Evolutionary conservation across 176 grass and related monocot species (phyloP), one percentile per base, ranked within the genome.

Genomic region (Neostapfia colusana): DNA sequence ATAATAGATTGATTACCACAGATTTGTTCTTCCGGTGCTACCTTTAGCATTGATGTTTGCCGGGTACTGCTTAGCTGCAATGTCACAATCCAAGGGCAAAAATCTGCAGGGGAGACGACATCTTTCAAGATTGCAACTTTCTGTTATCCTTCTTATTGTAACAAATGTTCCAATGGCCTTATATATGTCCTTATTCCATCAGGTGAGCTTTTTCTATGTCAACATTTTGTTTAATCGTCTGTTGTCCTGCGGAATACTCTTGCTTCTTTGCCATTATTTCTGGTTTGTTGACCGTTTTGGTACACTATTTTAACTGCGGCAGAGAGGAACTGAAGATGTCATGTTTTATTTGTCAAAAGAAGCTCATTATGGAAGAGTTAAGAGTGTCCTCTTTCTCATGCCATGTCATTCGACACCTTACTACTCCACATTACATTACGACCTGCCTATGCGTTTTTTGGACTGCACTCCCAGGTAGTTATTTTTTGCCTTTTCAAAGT

Each of bases 351-450:
- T 93, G 11, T 91, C 89, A 73, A 91, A 85, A 85, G 86, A 97
- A 80, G 91, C 89, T 54, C 79, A 79, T 66, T 35, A 77, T 81
- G 84, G 82, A 79, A 81, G 78, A 77, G 88, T 97, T 35, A 87
- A 83, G 58, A 80, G 84, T 58, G 72, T 93, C 73, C 75, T 97
- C 77, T 97, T 97, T 81, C 94, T 91, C 76, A 93, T 97, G 91
- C 89, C 91, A 51, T 97, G 94, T 80, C 94, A 97, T 53, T 97
- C 94, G 7, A 97, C 91, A 74, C 94, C 94, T 74, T 93, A 97
- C 84, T 97, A 93, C 81, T 97, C 94, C 56, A 93, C 82, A 78
- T 89, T 93, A 76, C 94, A 97, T 73, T 83, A 89, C 59, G 75
- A 87, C 34, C 54, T 91, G 41, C 91, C 94, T 39, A 97, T 97